Evolutionary conservation across 1,139 yeast genomes (phyloP).

Genomic region (Candida gigantensis): DNA sequence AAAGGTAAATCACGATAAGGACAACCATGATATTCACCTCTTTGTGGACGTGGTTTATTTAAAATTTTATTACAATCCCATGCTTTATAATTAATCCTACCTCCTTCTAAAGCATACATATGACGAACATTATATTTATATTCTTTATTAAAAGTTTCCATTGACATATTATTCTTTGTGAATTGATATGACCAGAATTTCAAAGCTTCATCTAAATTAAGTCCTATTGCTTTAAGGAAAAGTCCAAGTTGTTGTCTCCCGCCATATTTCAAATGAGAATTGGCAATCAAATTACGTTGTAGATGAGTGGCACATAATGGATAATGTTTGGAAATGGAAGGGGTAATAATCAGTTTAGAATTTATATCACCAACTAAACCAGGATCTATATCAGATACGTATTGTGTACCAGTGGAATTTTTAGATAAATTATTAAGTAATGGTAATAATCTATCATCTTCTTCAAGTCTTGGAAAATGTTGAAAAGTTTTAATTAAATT

Average conservation of each 20-base stretch:
- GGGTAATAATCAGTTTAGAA: constrained; percentile 59
- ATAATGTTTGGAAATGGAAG: constrained; percentile 60
- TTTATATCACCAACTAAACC: constrained; percentile 54
- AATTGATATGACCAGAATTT: constrained; percentile 82
- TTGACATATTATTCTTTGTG: constrained; percentile 54
- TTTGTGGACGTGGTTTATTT: constrained; percentile 65
- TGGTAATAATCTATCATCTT: constrained; percentile 87
- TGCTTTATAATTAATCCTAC: constrained; percentile 80
- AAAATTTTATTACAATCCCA: constrained; percentile 81
- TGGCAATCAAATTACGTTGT: constrained; percentile 57
- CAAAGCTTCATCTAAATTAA: constrained; percentile 83
- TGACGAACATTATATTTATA: constrained; percentile 87
- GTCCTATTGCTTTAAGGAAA: constrained; percentile 86
- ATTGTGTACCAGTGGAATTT: constrained; percentile 67
- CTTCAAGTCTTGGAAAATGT: constrained; percentile 81
- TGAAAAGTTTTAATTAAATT: constrained; percentile 72
- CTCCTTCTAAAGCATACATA: constrained; percentile 89
- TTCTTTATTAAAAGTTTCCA: constrained; percentile 83
- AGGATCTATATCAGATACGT: constrained; percentile 36
- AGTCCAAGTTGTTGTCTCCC: constrained; percentile 86
- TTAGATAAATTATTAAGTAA: constrained; percentile 74
- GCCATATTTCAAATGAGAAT: constrained; percentile 74
- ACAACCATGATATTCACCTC: constrained; percentile 85
- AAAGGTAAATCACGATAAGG: constrained; percentile 78
- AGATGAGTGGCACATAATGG: constrained; percentile 82